phyloP scores from a whole-genome alignment of 1,139 yeast species.

The Sugiyamaella novakii region DNA sequence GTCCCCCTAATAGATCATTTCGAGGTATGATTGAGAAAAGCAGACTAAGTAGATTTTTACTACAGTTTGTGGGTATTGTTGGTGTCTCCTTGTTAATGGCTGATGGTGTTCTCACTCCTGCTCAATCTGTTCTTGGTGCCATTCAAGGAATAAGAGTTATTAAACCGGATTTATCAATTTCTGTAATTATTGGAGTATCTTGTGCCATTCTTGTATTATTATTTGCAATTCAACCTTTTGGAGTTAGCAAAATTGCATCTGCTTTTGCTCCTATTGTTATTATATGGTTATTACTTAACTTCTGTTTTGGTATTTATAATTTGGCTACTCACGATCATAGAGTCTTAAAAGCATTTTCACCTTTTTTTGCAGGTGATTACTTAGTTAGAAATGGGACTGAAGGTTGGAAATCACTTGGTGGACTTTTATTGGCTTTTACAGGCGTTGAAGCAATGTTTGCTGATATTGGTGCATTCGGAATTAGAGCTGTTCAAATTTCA shows the following conservation, averaged over 20 bases:
- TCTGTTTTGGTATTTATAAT: slow-evolving; percentile 52
- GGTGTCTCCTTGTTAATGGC: slow-evolving; percentile 60
- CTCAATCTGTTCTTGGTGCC: slow-evolving; percentile 61
- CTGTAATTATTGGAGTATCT: slow-evolving; percentile 45
- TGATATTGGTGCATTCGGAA: slow-evolving; percentile 60
- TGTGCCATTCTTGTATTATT: slow-evolving; percentile 51
- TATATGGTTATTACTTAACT: slow-evolving; percentile 53
- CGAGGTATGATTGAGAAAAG: slow-evolving; percentile 43
- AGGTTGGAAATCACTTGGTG: slow-evolving; percentile 44
- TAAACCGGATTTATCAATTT: slow-evolving; percentile 45
- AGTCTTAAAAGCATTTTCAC: slow-evolving; percentile 53
- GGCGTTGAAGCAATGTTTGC: slow-evolving; percentile 69
- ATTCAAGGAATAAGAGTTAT: slow-evolving; percentile 49
- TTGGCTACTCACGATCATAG: slow-evolving; percentile 48
- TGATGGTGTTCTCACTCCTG: slow-evolving; percentile 64
- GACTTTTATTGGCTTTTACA: slow-evolving; percentile 58
- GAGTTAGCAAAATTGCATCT: slow-evolving; percentile 39
- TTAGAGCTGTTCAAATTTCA: slow-evolving; percentile 53
- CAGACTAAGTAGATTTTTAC: slow-evolving; percentile 3
- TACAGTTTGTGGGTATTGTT: slow-evolving; percentile 36
- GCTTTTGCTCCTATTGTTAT: slow-evolving; percentile 57
- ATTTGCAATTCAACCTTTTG: slow-evolving; percentile 52
- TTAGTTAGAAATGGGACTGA: slow-evolving; percentile 47
- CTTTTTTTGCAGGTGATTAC: slow-evolving; percentile 52
- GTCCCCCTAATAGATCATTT: slow-evolving; percentile 41